These are phyloP conservation scores for Cydonia oblonga DNA, from an alignment of 331 rosid genomes.

Conservation along the genomic window DNA sequence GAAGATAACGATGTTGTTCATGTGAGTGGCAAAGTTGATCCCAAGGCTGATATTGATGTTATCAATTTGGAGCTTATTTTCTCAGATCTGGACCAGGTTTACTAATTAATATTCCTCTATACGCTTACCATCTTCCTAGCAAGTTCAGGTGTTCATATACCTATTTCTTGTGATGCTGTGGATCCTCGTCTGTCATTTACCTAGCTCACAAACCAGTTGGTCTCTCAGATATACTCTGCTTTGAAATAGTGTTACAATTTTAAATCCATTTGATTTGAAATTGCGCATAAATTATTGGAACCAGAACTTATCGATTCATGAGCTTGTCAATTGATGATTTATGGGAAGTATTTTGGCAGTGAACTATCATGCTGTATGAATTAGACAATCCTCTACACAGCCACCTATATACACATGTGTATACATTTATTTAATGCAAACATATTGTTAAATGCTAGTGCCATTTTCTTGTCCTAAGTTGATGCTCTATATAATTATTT, in stretches of 20 bases:
- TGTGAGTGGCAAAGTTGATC: conserved; percentile 87
- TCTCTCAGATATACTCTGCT: not conserved
- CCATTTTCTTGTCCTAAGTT: not conserved
- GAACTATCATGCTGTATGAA: not conserved
- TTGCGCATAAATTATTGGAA: not conserved
- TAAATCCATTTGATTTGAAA: not conserved
- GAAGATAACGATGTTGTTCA: conserved; percentile 92
- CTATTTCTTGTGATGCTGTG: not conserved
- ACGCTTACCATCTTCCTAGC: not conserved
- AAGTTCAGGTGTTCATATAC: not conserved
- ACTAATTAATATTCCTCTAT: conserved; percentile 10
- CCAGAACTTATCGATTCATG: not conserved
- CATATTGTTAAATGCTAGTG: not conserved
- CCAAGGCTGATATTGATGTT: conserved; percentile 80
- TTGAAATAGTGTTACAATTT: not conserved
- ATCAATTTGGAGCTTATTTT: conserved; percentile 91
- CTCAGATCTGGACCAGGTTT: conserved; percentile 95
- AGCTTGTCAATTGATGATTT: not conserved
- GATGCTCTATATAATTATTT: not conserved
- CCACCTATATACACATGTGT: not conserved
- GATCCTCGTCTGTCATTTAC: not conserved
- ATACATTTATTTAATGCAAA: not conserved
- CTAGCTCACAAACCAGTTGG: not conserved
- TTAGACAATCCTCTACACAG: not conserved
- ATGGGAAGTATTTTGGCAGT: not conserved